These are phyloP conservation scores for Fistulinella cinereoalba DNA, from an alignment of 1,284 basidiomycete species.

Conservation along the genomic window DNA sequence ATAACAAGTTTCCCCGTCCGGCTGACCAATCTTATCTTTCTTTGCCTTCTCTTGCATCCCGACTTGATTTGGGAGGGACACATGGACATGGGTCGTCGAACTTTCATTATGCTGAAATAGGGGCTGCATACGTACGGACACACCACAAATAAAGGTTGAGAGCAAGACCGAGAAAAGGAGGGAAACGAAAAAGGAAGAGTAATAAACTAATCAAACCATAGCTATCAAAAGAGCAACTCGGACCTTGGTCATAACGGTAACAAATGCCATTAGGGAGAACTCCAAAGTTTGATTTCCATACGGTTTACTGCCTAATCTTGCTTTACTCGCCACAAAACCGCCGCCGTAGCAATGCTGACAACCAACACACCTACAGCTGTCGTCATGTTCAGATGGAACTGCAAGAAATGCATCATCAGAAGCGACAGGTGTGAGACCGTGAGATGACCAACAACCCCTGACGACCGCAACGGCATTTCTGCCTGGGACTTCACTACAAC, in stretches of 20 bases:
- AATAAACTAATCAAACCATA: slow-evolving; percentile 24
- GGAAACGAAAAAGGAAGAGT: slow-evolving; percentile 8
- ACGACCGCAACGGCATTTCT: slow-evolving; percentile 15
- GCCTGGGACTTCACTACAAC: slow-evolving; percentile 13
- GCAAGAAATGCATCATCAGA: slow-evolving; percentile 27
- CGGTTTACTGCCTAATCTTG: slow-evolving; percentile 33
- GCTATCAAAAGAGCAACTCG: neutral
- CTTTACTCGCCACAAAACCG: slow-evolving; percentile 66
- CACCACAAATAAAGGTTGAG: slow-evolving; percentile 15
- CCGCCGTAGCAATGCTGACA: slow-evolving; percentile 60
- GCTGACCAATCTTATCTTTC: neutral
- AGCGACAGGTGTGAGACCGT: slow-evolving; percentile 8
- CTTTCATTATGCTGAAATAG: slow-evolving; percentile 16
- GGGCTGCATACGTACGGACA: slow-evolving; percentile 29
- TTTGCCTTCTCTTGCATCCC: no score
- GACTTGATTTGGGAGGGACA: no score
- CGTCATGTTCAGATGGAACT: slow-evolving; percentile 32
- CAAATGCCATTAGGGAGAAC: neutral
- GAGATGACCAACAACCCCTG: slow-evolving; percentile 33
- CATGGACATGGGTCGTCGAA: no score
- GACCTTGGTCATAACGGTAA: slow-evolving; percentile 15
- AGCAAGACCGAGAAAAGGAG: slow-evolving; percentile 15
- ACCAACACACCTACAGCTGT: slow-evolving; percentile 59
- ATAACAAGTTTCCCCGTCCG: slow-evolving; percentile 6
- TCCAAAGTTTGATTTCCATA: slow-evolving; percentile 6